Conservation (phyloP, 768 basidiomycete species). For the Leccinum barrowsii region DNA sequence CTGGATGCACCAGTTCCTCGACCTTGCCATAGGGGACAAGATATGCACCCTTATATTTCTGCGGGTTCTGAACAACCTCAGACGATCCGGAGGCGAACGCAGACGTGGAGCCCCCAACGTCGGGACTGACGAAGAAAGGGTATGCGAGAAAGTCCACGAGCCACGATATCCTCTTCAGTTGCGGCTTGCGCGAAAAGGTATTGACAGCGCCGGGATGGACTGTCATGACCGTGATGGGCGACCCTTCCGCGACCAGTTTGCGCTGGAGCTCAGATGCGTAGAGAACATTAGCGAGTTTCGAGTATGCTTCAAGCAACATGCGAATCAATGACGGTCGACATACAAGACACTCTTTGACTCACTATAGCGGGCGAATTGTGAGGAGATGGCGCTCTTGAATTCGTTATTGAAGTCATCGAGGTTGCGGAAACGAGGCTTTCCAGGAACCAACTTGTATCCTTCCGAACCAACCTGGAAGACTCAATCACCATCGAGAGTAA, state of each 20-base stretch:
- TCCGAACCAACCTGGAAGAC: conserved; percentile 33
- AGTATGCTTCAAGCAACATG: conserved; percentile 33
- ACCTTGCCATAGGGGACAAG: conserved; percentile 29
- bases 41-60: conserved; percentile 33
- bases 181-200: conserved; percentile 28
- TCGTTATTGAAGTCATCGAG: conserved; percentile 32
- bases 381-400: conserved; percentile 21
- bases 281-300: conserved; percentile 52
- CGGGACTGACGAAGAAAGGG: conserved; percentile 7
- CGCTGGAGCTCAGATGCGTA: conserved; percentile 50
- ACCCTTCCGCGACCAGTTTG: conserved; percentile 29
- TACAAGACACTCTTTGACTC: neutral
- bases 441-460: conserved; percentile 21
- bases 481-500: neutral
- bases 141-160: conserved; percentile 11
- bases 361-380: conserved; percentile 34
- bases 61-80: conserved; percentile 16
- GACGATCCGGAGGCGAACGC: conserved; percentile 31
- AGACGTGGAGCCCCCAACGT: conserved; percentile 27
- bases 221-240: conserved; percentile 12
- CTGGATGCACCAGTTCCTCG: conserved; percentile 8
- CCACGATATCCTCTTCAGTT: conserved; percentile 14
- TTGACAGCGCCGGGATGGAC: conserved; percentile 31
- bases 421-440: neutral
- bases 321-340: neutral